Evolutionary conservation across 306 rosid species (phyloP).

Genomic region (Lathyrus sativus): DNA sequence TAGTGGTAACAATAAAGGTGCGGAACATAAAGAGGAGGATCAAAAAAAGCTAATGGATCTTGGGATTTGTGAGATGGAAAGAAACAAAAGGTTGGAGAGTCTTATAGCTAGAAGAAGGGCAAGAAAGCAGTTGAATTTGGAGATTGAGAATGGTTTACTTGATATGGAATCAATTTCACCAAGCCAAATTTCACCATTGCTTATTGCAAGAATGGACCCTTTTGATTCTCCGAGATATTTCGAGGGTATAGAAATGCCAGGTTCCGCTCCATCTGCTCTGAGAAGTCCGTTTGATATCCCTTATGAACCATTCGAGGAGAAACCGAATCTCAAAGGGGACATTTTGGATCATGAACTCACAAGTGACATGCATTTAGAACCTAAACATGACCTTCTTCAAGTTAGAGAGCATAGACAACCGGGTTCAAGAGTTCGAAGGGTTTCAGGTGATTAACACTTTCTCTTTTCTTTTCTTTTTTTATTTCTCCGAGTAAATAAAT

Average conservation of each 20-base stretch:
- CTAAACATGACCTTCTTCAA: background rate
- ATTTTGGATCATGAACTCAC: constrained; percentile 67
- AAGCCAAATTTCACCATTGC: constrained; percentile 55
- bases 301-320: constrained; percentile 74
- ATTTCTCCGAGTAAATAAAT: background rate
- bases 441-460: constrained; percentile 42
- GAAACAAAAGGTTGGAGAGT: constrained; percentile 75
- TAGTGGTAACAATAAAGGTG: constrained; percentile 38
- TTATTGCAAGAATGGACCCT: constrained; percentile 44
- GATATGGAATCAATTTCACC: constrained; percentile 37
- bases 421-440: constrained; percentile 42
- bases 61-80: constrained; percentile 68
- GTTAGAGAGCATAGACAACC: constrained; percentile 25
- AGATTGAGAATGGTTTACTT: constrained; percentile 48
- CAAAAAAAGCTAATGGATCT: constrained; percentile 64
- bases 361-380: constrained; percentile 40
- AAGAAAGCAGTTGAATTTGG: constrained; percentile 52
- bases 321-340: constrained; percentile 65
- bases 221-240: constrained; percentile 33
- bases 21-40: constrained; percentile 67
- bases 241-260: constrained; percentile 59
- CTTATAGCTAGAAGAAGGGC: constrained; percentile 82
- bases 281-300: constrained; percentile 86
- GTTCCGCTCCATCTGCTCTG: constrained; percentile 80
- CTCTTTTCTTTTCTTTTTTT: background rate